These are phyloP conservation scores for Crithidia mellificae DNA, from an alignment of 208 protist genomes.

Conservation along the genomic window DNA sequence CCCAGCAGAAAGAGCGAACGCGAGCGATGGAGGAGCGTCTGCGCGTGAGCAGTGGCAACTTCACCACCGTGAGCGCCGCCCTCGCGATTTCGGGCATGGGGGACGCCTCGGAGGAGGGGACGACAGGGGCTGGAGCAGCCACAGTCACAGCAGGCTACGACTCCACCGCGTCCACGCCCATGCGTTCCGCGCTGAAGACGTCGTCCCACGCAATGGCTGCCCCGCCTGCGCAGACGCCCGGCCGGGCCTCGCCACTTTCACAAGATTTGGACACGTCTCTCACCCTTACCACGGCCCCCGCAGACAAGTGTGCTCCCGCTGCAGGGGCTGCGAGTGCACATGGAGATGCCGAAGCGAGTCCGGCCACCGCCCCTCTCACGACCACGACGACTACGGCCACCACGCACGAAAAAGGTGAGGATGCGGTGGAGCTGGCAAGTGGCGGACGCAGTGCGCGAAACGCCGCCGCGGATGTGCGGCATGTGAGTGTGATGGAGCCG, in stretches of 20 bases:
- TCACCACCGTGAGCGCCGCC: slow-evolving; percentile 10
- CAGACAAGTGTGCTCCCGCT: no score
- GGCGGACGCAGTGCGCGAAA: not conserved
- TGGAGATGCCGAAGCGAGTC: no score
- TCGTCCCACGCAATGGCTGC: not conserved
- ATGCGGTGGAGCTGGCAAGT: not conserved
- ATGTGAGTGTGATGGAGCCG: slow-evolving; percentile 7
- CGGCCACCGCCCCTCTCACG: not conserved
- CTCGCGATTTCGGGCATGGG: not conserved
- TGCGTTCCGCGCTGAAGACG: slow-evolving; percentile 9
- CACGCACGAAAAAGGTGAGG: not conserved
- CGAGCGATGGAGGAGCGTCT: slow-evolving; percentile 33
- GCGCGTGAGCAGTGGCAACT: slow-evolving; percentile 10
- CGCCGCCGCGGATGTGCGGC: not conserved
- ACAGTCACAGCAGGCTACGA: no score
- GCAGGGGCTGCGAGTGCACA: no score
- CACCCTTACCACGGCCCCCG: no score
- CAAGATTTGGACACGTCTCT: no score
- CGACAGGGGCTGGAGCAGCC: no score
- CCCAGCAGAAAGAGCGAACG: slow-evolving; percentile 24
- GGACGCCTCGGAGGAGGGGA: no score
- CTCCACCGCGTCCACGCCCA: slow-evolving; percentile 7
- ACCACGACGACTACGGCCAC: not conserved
- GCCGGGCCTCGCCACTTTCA: not conserved
- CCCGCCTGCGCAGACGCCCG: not conserved